Percentiles rank a stretch among this genome's conserved stretches.
Evolutionary conservation across 1,284 basidiomycete genomes (phyloP).

Genomic region (Tilletiaria anomala): DNA sequence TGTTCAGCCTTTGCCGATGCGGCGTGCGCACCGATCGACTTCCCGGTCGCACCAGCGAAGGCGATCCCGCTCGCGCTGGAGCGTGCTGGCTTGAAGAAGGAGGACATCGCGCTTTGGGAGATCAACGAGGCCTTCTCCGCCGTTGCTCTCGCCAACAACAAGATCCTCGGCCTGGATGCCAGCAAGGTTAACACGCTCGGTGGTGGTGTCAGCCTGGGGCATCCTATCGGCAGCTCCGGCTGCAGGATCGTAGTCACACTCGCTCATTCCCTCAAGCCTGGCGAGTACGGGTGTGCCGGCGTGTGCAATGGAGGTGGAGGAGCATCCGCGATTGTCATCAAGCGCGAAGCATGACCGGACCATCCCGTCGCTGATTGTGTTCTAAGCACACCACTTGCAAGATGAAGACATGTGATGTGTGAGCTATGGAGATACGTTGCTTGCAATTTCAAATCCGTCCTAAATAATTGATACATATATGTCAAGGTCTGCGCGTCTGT

Average conservation of each 20-base stretch:
- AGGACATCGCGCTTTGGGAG: constrained; percentile 85
- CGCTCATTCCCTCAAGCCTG: constrained; percentile 77
- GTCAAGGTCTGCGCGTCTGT: too few species aligned
- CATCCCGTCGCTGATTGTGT: too few species aligned
- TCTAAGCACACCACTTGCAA: too few species aligned
- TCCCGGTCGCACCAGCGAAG: constrained; percentile 83
- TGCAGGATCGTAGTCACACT: constrained; percentile 89
- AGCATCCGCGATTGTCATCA: constrained; percentile 7
- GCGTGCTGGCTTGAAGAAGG: constrained; percentile 63
- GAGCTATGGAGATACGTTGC: too few species aligned
- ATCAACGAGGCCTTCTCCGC: constrained; percentile 58
- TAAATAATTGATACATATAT: too few species aligned
- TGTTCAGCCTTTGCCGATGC: constrained; percentile 94
- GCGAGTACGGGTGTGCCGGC: constrained; percentile 89
- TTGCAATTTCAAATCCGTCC: too few species aligned
- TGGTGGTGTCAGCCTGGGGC: constrained; percentile 41
- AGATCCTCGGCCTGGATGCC: constrained; percentile 46
- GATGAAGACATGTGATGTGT: too few species aligned
- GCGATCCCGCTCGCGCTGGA: constrained; percentile 79
- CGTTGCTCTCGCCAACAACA: constrained; percentile 39
- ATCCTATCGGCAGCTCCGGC: constrained; percentile 83
- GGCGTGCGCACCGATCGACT: constrained; percentile 90
- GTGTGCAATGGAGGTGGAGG: constrained; percentile 84
- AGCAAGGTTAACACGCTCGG: constrained; percentile 85
- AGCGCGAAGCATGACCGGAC: too few species aligned